Percentiles rank a stretch among this genome's conserved stretches.
These are phyloP conservation scores for Aureobasidium uvarum DNA, from an alignment of 2,329 filamentous ascomycete species.

Conservation along the genomic window DNA sequence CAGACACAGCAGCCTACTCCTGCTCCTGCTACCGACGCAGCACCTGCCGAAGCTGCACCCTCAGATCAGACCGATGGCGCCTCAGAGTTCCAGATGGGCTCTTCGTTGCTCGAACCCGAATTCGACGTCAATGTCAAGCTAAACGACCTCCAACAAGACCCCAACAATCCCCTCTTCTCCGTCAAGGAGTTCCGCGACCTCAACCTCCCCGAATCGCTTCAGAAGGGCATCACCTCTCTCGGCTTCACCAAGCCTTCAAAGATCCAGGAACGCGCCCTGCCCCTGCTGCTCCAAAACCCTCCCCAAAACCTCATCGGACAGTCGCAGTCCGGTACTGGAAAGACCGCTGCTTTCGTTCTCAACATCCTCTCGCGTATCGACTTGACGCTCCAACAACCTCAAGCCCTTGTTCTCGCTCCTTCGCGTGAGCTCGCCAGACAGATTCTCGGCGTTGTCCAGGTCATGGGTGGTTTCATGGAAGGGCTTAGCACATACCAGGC, in stretches of 20 bases:
- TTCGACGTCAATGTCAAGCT: constrained; percentile 92
- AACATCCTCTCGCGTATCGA: constrained; percentile 88
- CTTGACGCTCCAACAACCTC: constrained; percentile 66
- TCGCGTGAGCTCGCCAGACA: constrained; percentile 93
- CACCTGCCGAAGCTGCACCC: neutral
- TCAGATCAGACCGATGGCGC: constrained; percentile 45
- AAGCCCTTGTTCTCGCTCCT: constrained; percentile 85
- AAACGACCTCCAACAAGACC: constrained; percentile 81
- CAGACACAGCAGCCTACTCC: constrained; percentile 8
- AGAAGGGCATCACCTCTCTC: constrained; percentile 74
- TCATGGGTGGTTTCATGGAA: constrained; percentile 79
- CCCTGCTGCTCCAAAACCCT: constrained; percentile 82
- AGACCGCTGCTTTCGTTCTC: constrained; percentile 94
- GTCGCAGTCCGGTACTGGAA: constrained; percentile 98
- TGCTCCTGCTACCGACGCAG: constrained; percentile 1
- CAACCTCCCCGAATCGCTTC: constrained; percentile 71
- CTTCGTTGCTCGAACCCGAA: constrained; percentile 62
- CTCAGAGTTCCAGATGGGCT: constrained; percentile 42
- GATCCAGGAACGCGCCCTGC: constrained; percentile 92
- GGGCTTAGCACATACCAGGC: constrained; percentile 75
- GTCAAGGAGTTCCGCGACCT: constrained; percentile 81
- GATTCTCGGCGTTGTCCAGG: constrained; percentile 79
- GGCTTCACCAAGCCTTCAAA: constrained; percentile 95
- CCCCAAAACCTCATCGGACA: constrained; percentile 93
- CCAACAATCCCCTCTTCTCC: constrained; percentile 83